Conservation (phyloP, 2,329 filamentous ascomycete genomes). For the Macrophomina pseudophaseolina region DNA sequence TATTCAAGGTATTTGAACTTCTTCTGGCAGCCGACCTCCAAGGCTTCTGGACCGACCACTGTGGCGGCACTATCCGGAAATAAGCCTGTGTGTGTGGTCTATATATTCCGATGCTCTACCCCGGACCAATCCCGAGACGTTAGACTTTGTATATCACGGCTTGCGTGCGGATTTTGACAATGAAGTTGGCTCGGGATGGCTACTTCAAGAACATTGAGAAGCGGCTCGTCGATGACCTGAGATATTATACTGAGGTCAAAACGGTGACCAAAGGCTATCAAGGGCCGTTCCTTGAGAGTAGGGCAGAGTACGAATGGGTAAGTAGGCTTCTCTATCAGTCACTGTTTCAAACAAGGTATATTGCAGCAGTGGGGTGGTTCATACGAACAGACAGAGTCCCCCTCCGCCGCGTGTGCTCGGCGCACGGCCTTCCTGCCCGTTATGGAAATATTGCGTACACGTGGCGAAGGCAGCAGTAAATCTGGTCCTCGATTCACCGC, state of each 20-base stretch:
- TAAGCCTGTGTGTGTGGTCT: conserved; percentile 47
- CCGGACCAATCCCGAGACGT: conserved; percentile 52
- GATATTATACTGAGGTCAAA: conserved; percentile 60
- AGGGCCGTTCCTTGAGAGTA: conserved; percentile 56
- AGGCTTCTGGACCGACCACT: conserved; percentile 49
- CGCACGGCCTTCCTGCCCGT: background rate
- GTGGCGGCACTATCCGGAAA: conserved; percentile 56
- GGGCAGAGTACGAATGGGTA: conserved; percentile 48
- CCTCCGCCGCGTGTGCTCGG: background rate
- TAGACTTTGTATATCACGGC: conserved; percentile 56
- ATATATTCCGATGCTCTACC: conserved; percentile 47
- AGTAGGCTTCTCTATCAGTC: conserved; percentile 6
- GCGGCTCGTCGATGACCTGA: conserved; percentile 33
- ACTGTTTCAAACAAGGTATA: too few relatives aligned
- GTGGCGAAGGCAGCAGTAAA: background rate
- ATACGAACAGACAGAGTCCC: too few relatives aligned
- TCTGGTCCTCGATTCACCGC: too few relatives aligned
- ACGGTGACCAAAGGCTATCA: conserved; percentile 48
- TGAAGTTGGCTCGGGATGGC: conserved; percentile 12
- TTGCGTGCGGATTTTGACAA: conserved; percentile 27
- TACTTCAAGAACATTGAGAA: conserved; percentile 40
- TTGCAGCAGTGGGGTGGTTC: too few relatives aligned
- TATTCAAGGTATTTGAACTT: conserved; percentile 50
- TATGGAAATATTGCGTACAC: background rate
- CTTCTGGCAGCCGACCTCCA: conserved; percentile 42